A percentile compares a stretch with the other conserved stretches of the same genome.
These are phyloP conservation scores for Trichophyton mentagrophytes DNA, from an alignment of 2,329 filamentous ascomycete species.

Conservation along the genomic window DNA sequence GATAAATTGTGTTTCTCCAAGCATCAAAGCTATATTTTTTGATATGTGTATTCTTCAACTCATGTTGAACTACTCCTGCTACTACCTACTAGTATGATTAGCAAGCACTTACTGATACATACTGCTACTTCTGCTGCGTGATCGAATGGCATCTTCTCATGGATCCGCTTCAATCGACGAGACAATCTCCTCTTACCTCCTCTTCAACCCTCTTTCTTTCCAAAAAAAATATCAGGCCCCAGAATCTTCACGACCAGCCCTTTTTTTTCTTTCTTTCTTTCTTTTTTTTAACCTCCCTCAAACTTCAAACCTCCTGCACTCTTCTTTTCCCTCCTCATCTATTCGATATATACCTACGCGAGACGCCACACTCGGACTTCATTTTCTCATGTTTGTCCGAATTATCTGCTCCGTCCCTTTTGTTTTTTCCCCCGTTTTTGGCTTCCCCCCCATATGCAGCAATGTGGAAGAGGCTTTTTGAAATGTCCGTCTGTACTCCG, in stretches of 20 bases:
- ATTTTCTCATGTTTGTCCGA: not conserved
- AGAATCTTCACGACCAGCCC: too few species aligned
- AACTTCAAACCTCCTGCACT: not conserved
- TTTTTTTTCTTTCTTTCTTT: too few species aligned
- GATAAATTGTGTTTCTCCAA: not conserved
- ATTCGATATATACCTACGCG: not conserved
- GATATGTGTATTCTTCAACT: not conserved
- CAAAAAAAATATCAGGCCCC: not conserved
- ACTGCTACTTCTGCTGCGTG: not conserved
- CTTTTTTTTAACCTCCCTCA: too few species aligned
- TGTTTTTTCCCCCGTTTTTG: not conserved
- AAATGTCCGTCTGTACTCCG: not conserved
- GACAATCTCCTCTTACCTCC: not conserved
- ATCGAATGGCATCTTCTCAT: not conserved
- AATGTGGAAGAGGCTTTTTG: not conserved
- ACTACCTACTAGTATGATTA: not conserved
- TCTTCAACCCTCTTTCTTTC: not conserved
- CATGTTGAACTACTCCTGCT: not conserved
- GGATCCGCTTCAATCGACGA: not conserved
- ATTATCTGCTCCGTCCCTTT: not conserved
- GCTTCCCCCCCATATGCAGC: not conserved
- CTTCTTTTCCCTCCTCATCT: not conserved
- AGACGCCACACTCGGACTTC: not conserved
- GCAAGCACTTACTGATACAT: not conserved
- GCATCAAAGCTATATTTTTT: not conserved